These are phyloP conservation scores for Fusarium sp. DNA, from an alignment of 2,329 filamentous ascomycete species.

Conservation along the genomic window DNA sequence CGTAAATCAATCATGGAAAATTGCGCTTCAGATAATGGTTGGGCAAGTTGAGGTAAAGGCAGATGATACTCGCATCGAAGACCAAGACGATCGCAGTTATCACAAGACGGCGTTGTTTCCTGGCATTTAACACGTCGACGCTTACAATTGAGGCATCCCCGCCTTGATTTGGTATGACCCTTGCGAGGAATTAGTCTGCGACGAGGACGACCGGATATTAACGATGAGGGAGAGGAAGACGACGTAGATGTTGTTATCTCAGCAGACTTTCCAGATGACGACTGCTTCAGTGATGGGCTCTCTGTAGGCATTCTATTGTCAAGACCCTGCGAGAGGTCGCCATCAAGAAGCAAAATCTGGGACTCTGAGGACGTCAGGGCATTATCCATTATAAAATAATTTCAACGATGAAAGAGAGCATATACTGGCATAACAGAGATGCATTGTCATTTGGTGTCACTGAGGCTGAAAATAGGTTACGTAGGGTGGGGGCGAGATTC, in stretches of 20 bases:
- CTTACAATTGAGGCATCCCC: neutral
- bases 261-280: neutral
- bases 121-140: neutral
- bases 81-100: neutral
- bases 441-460: fast-evolving
- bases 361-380: fast-evolving
- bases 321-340: neutral
- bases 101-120: neutral
- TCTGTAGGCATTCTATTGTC: neutral
- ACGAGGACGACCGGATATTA: neutral
- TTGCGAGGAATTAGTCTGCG: neutral
- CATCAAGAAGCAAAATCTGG: fast-evolving
- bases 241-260: neutral
- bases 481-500: neutral
- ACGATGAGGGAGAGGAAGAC: neutral
- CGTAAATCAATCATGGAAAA: neutral
- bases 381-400: neutral
- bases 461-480: neutral
- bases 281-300: neutral
- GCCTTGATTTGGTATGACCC: neutral
- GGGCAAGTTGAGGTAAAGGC: neutral
- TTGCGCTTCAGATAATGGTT: neutral
- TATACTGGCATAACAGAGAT: neutral
- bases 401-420: fast-evolving
- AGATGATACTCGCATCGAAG: neutral